Evolutionary conservation across 768 basidiomycete genomes (phyloP), one percentile per base, ranked within the genome.

Genomic region (Dictyophora rubrovolvata): DNA sequence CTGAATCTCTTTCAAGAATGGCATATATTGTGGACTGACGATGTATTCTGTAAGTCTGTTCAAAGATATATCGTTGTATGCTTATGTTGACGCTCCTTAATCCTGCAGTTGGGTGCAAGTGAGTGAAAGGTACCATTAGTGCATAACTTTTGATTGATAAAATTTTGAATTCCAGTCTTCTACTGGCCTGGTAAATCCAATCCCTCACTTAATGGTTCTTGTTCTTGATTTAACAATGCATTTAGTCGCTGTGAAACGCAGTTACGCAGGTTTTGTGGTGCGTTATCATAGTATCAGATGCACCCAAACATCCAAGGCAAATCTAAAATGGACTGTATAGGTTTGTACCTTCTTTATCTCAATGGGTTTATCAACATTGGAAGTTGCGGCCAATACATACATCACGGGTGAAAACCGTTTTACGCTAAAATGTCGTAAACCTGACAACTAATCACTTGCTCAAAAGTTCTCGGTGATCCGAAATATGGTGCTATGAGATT

Each of bases 361-460:
- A 17, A 59, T 59, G 57, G 88, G 88, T 46, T 76, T 89, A 7
- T 75, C 80, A 10, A 79, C 81, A 33, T 73, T 86, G 48, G 84
- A 86, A 69, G 85, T 86, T 17, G 82, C 86, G 0, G 87, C 87
- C 48, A 89, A 89, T 71, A 86, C 86, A n/a, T 87, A 89, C 70
- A 85, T 88, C 62, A 71, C 85, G 11, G 35, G 57, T 59, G 37
- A n/a, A 5, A 17, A 22, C 14, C 9, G 18, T 4, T 65, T 66
- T 62, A 66, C 70, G 69, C 65, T 66, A 3, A 69, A 23, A 23
- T 14, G 22, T 23, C 8, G 8, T 22, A 22, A 12, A 18, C 5
- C 48, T 21, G 56, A 35, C n/a, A 28, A 28, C 28, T 28, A 28
- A 28, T 28, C 28, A 28, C 28, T 28, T 7, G 28, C 7, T 28